Evolutionary conservation across 805 yeast genomes (phyloP).

Genomic region (Candida awuae): DNA sequence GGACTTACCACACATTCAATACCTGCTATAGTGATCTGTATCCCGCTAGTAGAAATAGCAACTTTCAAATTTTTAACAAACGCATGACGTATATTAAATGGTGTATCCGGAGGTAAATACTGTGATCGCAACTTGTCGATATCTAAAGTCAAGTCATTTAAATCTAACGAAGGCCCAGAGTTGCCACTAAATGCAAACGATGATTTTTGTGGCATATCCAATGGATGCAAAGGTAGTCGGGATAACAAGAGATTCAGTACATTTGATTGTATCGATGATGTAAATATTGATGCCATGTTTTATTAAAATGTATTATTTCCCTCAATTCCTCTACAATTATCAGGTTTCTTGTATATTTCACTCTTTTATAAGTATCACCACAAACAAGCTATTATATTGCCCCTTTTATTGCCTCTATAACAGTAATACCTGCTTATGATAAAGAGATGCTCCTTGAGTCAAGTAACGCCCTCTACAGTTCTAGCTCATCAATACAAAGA

Average conservation of each 20-base stretch:
- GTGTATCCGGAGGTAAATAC: constrained; percentile 10
- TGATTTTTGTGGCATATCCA: constrained; percentile 10
- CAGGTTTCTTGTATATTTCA: too few species aligned
- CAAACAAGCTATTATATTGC: too few species aligned
- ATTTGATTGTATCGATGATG: constrained; percentile 11
- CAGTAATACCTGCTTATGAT: too few species aligned
- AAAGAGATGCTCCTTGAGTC: too few species aligned
- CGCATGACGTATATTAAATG: constrained; percentile 10
- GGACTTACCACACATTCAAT: constrained; percentile 9
- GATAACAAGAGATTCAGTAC: constrained; percentile 11
- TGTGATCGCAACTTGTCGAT: constrained; percentile 11
- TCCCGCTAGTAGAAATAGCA: constrained; percentile 8
- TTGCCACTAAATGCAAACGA: constrained; percentile 8
- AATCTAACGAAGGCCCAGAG: constrained; percentile 8
- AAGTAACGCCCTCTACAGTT: too few species aligned
- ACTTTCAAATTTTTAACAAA: constrained; percentile 9
- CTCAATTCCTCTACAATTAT: too few species aligned
- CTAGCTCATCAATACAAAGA: background rate
- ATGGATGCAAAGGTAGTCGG: constrained; percentile 11
- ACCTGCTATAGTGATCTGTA: constrained; percentile 4
- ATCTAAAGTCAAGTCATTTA: constrained; percentile 12
- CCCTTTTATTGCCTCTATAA: too few species aligned
- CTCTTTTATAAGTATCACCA: too few species aligned
- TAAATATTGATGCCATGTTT: constrained; percentile 12
- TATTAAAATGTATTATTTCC: too few species aligned